Conservation (phyloP, 108 stramenopile species). For the Pseudonitzschia multiseries region DNA sequence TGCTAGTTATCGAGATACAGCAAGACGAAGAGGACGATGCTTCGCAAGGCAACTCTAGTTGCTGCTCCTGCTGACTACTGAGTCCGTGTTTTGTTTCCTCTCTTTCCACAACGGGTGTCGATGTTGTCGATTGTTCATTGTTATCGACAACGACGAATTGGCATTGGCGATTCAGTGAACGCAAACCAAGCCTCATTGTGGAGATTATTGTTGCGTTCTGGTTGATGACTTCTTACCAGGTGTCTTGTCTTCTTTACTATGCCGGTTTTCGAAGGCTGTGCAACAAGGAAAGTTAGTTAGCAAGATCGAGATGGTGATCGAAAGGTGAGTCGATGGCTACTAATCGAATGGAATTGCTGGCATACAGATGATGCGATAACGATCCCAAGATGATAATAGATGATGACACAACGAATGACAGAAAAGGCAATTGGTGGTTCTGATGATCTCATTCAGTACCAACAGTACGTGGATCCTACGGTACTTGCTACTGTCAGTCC, state of each 20-base stretch:
- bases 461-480: not conserved
- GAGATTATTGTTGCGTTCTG: conserved; percentile 20
- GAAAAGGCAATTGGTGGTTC: not conserved
- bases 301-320: not conserved
- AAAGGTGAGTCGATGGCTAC: not conserved
- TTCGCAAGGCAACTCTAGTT: conserved; percentile 9
- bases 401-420: not conserved
- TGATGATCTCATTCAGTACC: not conserved
- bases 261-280: not conserved
- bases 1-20: not conserved
- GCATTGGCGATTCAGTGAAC: not conserved
- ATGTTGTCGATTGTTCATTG: conserved; percentile 2
- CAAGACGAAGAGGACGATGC: conserved; percentile 8
- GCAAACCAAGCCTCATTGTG: conserved; percentile 17
- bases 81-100: not conserved
- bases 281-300: not conserved
- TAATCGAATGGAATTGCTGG: not conserved
- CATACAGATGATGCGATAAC: not conserved
- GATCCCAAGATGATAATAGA: not conserved
- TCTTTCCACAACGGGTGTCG: not conserved
- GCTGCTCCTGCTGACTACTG: not conserved
- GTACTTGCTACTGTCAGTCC: conserved; percentile 3
- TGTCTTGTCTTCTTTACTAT: not conserved
- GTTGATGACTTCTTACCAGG: not conserved
- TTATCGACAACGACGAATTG: not conserved